Conservation (phyloP, 257 asterid genomes). For the Cruciata laevipes region DNA sequence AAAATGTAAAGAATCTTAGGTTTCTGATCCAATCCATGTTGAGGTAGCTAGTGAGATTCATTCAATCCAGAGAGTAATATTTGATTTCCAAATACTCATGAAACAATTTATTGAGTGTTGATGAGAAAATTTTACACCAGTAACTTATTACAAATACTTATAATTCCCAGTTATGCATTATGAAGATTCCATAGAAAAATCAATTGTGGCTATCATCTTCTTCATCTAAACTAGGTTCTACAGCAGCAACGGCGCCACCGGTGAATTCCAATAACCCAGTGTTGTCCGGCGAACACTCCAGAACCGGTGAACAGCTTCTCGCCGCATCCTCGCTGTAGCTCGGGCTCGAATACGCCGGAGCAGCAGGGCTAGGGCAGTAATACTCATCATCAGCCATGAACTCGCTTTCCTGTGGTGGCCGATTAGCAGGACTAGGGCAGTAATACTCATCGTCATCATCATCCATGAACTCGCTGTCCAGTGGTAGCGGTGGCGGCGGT, state of each 20-base stretch:
- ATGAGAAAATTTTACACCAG: too few relatives aligned
- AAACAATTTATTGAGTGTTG: too few relatives aligned
- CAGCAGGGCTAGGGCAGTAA: background rate
- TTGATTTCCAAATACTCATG: too few relatives aligned
- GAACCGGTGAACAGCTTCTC: background rate
- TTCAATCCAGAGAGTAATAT: too few relatives aligned
- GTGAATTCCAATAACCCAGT: background rate
- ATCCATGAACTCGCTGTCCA: background rate
- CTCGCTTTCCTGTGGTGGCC: background rate
- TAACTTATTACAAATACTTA: too few relatives aligned
- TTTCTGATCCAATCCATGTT: too few relatives aligned
- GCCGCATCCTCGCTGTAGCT: background rate
- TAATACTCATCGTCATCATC: background rate
- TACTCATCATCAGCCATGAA: background rate
- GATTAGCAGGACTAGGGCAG: background rate
- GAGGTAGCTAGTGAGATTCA: too few relatives aligned
- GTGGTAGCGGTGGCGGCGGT: background rate
- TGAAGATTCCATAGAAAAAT: too few relatives aligned
- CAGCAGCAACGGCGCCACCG: background rate
- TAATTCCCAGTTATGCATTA: too few relatives aligned
- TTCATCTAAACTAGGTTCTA: background rate
- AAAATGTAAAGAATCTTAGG: too few relatives aligned
- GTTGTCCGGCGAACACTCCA: background rate
- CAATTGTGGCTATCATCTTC: background rate
- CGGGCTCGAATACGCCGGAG: background rate